Percentiles rank a stretch among this genome's conserved stretches.
Evolutionary conservation across 73 alveolate genomes (phyloP).

Genomic region (Uronychia binucleata): DNA sequence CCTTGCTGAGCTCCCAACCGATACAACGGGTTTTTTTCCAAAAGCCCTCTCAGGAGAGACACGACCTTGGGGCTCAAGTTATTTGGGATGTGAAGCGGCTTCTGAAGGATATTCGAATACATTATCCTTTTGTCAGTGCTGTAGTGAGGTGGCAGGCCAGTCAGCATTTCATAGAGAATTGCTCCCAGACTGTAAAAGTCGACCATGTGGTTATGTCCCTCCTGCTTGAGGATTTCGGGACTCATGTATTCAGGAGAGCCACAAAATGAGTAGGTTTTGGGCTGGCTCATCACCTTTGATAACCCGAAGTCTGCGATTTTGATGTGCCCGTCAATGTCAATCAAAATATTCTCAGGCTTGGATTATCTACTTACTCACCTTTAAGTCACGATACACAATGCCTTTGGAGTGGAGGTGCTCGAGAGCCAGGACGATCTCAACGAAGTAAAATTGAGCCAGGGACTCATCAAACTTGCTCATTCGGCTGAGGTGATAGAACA

Average conservation of each 20-base stretch:
- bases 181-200: constrained; percentile 94
- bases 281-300: constrained; percentile 48
- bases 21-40: constrained; percentile 48
- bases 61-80: constrained; percentile 38
- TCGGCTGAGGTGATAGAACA: constrained; percentile 41
- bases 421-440: constrained; percentile 60
- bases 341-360: constrained; percentile 63
- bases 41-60: constrained; percentile 28
- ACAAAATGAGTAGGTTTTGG: constrained; percentile 81
- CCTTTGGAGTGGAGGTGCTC: constrained; percentile 65
- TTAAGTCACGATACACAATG: constrained; percentile 66
- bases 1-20: constrained; percentile 54
- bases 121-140: constrained; percentile 67
- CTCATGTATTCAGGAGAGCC: constrained; percentile 95
- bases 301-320: constrained; percentile 69
- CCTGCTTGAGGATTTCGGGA: constrained; percentile 85
- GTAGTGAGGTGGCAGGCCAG: constrained; percentile 92
- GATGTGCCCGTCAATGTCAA: constrained; percentile 72
- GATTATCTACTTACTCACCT: neutral
- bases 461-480: constrained; percentile 45
- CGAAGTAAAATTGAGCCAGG: constrained; percentile 63
- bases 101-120: constrained; percentile 56
- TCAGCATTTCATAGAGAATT: constrained; percentile 88
- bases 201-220: constrained; percentile 79
- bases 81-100: constrained; percentile 63